Evolutionary conservation across 164 flowering plant genomes (phyloP), one percentile per base, ranked within the genome.

Genomic region (Aristolochia contorta): DNA sequence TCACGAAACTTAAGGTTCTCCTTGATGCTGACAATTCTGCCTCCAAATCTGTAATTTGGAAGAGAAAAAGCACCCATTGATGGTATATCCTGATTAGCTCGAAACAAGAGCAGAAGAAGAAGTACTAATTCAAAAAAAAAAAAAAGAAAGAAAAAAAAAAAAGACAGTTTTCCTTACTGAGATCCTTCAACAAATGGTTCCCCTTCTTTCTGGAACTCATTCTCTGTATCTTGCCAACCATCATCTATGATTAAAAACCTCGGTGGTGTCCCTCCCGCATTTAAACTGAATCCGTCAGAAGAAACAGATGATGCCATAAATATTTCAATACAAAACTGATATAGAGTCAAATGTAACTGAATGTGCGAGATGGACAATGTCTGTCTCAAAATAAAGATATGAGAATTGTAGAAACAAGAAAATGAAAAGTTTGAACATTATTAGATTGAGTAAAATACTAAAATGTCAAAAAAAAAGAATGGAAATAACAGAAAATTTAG

Each of bases 211-310:
- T 74, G 81, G 63, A 79, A 83, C 59, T 83, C 85, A 67, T 80
- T 79, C 33, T 22, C 61, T 54, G 76, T 72, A 67, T 81, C 79
- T 70, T 84, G 87, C 91, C 91, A 85, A 18, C 91, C 87, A 65
- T 83, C 88, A 67, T 83, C 88, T 54, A 85, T 76, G 54, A 80
- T 78, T 60, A 84, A 52, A 62, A 84, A 80, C 65, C 54, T 80
- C 54, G 84, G 77, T 0, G 90, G 84, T 54, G 83, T 80, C 47
- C 87, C 85, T 25, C 87, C 87, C 27, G 75, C 76, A 9, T 75
- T 74, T 49, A 84, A 71, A 60, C 84, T 84, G 75, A 60, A 64
- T 1, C 45, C 32, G 7, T 37, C 20, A 60, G 33, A 57, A 9
- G 48, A 24, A 59, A 3, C 10, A n/a, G 4, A 33, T 18, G 16